phyloP scores from a whole-genome alignment of 352 stramenopile species.

The Blastocystis hominis region DNA sequence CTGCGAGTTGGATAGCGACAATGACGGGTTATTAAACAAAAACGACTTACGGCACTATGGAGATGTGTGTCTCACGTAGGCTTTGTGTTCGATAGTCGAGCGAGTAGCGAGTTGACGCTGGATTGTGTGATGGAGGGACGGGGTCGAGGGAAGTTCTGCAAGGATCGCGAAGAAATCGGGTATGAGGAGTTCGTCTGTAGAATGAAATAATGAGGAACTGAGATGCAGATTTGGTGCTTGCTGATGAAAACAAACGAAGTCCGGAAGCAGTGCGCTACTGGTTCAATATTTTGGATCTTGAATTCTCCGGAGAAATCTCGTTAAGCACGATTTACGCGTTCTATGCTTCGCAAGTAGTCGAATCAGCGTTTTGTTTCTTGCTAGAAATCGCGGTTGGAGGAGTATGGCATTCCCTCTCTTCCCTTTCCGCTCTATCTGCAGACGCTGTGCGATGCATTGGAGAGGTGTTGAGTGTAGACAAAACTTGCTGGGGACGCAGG shows the following conservation, averaged over 20 bases:
- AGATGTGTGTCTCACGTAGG: background rate
- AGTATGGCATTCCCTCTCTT: background rate
- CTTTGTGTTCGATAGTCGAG: background rate
- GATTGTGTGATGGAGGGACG: background rate
- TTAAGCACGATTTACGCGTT: background rate
- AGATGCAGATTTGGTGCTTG: background rate
- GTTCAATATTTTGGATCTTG: constrained; percentile 21
- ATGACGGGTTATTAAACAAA: background rate
- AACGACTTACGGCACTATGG: constrained; percentile 1
- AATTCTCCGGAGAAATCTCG: background rate
- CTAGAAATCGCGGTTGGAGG: constrained; percentile 2
- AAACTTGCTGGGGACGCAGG: background rate
- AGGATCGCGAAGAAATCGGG: background rate
- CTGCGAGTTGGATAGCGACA: background rate
- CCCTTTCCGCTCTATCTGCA: background rate
- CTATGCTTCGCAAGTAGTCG: background rate
- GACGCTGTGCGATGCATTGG: background rate
- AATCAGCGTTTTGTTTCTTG: background rate
- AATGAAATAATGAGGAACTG: background rate
- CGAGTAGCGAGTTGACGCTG: background rate
- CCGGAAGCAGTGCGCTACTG: background rate
- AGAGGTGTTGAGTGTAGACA: background rate
- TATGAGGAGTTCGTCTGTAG: constrained; percentile 49
- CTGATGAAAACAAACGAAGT: constrained; percentile 25
- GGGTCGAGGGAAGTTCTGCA: background rate